Conservation (phyloP, 2,329 filamentous ascomycete species). For the Exophiala sideris region DNA sequence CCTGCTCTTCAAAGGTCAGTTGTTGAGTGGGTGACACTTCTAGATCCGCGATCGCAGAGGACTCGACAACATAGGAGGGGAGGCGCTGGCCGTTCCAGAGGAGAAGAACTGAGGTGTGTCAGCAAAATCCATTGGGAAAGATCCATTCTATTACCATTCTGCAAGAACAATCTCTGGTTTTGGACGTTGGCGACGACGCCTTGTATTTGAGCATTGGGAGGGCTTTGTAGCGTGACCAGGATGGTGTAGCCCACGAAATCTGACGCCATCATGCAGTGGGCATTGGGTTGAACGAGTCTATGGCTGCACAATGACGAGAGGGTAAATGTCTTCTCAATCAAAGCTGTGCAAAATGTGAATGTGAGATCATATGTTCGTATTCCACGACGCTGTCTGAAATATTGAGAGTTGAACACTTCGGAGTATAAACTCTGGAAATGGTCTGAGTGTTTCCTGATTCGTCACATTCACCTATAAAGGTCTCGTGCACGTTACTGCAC, state of each 20-base stretch:
- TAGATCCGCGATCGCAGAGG: conserved; percentile 58
- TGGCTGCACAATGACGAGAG: conserved; percentile 1
- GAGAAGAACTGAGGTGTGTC: conserved; percentile 41
- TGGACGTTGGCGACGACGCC: conserved; percentile 70
- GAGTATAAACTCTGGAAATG: neutral
- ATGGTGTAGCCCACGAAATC: conserved; percentile 75
- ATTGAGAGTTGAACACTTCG: neutral
- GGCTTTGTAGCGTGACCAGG: conserved; percentile 66
- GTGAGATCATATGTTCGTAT: neutral
- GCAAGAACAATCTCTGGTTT: conserved; percentile 65
- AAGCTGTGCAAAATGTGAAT: neutral
- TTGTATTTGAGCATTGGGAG: conserved; percentile 61
- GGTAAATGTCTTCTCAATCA: neutral
- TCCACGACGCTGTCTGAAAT: neutral
- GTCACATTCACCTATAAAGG: conserved; percentile 1
- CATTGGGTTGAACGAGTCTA: neutral
- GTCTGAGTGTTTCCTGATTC: conserved; percentile 11
- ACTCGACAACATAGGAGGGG: conserved; percentile 55
- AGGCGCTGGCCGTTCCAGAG: conserved; percentile 52
- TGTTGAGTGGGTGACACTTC: conserved; percentile 44
- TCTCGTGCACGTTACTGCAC: too few relatives aligned
- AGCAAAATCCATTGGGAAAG: conserved; percentile 28
- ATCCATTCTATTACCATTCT: conserved; percentile 58
- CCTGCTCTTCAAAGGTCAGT: conserved; percentile 18
- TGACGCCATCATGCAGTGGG: conserved; percentile 54